These are phyloP conservation scores for Rhizophlyctis rosea DNA, from an alignment of 192 early-diverging fungal species.

Conservation along the genomic window DNA sequence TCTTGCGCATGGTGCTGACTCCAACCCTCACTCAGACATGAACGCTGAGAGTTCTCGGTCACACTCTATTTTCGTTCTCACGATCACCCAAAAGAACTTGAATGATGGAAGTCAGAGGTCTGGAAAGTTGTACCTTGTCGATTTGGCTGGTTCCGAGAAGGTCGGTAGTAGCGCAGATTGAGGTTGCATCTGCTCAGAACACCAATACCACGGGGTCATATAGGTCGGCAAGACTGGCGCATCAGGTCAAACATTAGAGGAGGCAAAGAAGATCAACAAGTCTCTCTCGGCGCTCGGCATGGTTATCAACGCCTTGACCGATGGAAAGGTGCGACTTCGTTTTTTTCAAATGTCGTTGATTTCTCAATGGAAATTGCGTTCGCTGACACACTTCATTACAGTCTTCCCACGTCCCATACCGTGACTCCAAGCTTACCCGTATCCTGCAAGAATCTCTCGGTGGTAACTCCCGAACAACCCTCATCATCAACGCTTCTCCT, in stretches of 20 bases:
- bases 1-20: not conserved
- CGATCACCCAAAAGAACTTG: constrained; percentile 94
- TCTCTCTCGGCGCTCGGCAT: constrained; percentile 96
- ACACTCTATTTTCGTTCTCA: constrained; percentile 97
- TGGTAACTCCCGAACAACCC: constrained; percentile 98
- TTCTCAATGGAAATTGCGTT: constrained; percentile 1
- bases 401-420: constrained; percentile 96
- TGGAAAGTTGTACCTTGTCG: constrained; percentile 92
- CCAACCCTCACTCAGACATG: constrained; percentile 67
- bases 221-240: constrained; percentile 91
- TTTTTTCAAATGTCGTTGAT: constrained; percentile 8
- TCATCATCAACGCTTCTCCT: constrained; percentile 98
- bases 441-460: constrained; percentile 99
- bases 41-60: constrained; percentile 97
- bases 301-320: constrained; percentile 98
- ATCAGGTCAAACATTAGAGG: constrained; percentile 96
- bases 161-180: no score
- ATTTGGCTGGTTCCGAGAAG: constrained; percentile 99
- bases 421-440: constrained; percentile 98
- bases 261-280: constrained; percentile 99
- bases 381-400: constrained; percentile 23
- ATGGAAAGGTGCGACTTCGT: constrained; percentile 75
- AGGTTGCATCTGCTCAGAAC: no score
- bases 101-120: constrained; percentile 82
- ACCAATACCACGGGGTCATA: no score